Percentiles rank a stretch among this genome's conserved stretches.
These are phyloP conservation scores for Metschnikowia amazonensis DNA, from an alignment of 805 yeast species.

Conservation along the genomic window DNA sequence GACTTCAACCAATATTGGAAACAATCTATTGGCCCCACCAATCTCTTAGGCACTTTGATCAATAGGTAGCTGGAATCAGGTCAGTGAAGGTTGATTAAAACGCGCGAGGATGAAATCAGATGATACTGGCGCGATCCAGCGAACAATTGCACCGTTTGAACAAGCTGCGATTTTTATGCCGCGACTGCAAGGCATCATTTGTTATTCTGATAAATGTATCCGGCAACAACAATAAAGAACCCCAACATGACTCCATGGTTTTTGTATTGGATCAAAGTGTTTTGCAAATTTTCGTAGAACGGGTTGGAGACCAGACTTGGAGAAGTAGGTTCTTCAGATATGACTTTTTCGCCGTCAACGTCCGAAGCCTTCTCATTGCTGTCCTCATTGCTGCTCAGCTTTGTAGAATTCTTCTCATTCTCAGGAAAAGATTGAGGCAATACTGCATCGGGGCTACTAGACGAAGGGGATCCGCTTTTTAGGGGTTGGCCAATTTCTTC, in stretches of 20 bases:
- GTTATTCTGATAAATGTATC: conserved; percentile 14
- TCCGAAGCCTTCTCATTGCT: background rate
- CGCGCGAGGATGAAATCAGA: conserved; percentile 4
- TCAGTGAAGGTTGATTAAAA: background rate
- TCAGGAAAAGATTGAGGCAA: background rate
- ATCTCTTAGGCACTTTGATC: background rate
- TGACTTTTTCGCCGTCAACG: background rate
- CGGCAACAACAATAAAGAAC: conserved; percentile 14
- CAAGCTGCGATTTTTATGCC: background rate
- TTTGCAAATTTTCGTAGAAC: conserved; percentile 7
- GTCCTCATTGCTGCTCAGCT: background rate
- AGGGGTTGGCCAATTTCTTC: background rate
- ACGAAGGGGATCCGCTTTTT: background rate
- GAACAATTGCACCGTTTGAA: background rate
- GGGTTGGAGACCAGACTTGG: conserved; percentile 1
- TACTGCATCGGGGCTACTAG: background rate
- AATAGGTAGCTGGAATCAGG: background rate
- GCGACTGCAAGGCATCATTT: background rate
- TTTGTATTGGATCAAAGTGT: conserved; percentile 8
- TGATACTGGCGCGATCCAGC: conserved; percentile 1
- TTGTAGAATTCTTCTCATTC: background rate
- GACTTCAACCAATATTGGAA: background rate
- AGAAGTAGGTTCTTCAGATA: background rate
- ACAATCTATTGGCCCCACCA: background rate
- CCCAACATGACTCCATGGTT: conserved; percentile 15